phyloP scores from a whole-genome alignment of 1,284 basidiomycete genomes.

The Ganoderma lucidum region DNA sequence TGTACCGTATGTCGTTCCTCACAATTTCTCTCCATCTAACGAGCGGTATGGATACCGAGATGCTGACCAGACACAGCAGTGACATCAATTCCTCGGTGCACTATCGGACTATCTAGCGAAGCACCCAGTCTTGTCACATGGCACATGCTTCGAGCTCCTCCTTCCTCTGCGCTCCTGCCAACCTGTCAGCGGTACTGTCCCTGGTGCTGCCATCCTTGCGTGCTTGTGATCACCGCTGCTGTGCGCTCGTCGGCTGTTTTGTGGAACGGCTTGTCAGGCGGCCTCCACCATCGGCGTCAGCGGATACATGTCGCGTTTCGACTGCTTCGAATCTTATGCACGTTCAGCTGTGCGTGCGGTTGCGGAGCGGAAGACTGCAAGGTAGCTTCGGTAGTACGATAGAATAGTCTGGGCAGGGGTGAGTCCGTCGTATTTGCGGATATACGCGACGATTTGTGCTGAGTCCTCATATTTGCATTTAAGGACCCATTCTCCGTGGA shows the following conservation, averaged over 20 bases:
- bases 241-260: not conserved
- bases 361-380: not conserved
- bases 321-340: not conserved
- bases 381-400: not conserved
- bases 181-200: not conserved
- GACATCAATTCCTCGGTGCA: not conserved
- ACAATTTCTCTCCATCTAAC: not conserved
- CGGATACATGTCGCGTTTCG: not conserved
- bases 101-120: conserved; percentile 2
- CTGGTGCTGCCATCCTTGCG: not conserved
- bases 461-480: not conserved
- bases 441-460: not conserved
- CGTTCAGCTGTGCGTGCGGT: not conserved
- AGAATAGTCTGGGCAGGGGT: not conserved
- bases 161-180: not conserved
- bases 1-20: not conserved
- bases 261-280: not conserved
- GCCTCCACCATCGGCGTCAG: not conserved
- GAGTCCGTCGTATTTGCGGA: not conserved
- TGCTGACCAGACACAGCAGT: not conserved
- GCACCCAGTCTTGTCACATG: not conserved
- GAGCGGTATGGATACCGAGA: not conserved
- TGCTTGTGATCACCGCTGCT: not conserved
- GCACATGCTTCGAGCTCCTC: not conserved
- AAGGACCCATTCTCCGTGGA: not conserved